Evolutionary conservation across 371 early-diverging fungal species (phyloP).

Genomic region (Umbelopsis sp.): DNA sequence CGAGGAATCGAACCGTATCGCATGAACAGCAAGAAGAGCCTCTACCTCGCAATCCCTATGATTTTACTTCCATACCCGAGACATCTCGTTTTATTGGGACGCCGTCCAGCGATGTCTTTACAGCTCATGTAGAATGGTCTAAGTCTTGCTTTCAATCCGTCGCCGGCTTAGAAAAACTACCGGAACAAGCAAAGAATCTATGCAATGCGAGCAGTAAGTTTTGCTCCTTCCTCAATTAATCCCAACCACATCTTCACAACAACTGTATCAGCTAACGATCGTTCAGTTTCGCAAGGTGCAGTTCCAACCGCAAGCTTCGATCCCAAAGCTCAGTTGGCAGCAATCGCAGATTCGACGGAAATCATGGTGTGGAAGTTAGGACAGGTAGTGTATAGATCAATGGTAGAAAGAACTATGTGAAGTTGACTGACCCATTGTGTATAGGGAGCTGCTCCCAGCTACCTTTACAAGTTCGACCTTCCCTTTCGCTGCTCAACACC

Average conservation of each 20-base stretch:
- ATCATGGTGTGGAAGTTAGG: conserved; percentile 8
- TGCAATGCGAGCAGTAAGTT: not conserved
- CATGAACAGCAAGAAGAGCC: not conserved
- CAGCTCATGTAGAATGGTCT: conserved; percentile 10
- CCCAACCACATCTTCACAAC: not conserved
- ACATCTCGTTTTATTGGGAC: conserved; percentile 11
- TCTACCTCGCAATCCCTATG: not conserved
- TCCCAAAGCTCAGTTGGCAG: conserved; percentile 2
- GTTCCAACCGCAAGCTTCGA: not conserved
- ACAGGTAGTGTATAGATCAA: not conserved
- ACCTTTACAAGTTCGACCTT: not conserved
- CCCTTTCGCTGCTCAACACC: not conserved
- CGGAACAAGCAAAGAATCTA: conserved; percentile 4
- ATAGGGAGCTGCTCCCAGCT: not conserved
- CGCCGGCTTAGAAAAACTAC: not conserved
- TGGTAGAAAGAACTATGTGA: not conserved
- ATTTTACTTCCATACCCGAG: conserved; percentile 10
- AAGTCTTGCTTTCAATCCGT: conserved; percentile 15
- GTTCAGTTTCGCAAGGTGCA: not conserved
- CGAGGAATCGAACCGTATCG: conserved; percentile 15
- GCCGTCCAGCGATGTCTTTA: not conserved
- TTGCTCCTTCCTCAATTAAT: not conserved
- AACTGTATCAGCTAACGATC: not conserved
- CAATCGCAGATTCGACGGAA: not conserved
- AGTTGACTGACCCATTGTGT: not conserved